A percentile compares a stretch with the other conserved stretches of the same genome.
Conservation (phyloP, 2,329 filamentous ascomycete genomes). For the Fusarium vanettenii region DNA sequence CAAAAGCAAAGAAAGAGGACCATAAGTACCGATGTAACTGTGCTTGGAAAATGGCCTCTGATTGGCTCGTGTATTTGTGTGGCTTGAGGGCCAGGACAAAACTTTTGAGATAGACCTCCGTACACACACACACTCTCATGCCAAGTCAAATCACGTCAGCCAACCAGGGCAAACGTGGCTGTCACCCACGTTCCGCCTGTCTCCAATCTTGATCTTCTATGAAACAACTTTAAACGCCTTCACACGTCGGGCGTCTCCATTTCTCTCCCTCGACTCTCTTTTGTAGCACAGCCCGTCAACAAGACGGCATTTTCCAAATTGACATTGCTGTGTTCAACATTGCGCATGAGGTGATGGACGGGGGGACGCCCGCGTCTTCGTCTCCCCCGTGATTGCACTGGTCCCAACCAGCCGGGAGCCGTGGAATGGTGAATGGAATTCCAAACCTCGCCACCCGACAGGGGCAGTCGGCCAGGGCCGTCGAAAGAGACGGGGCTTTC, state of each 20-base stretch:
- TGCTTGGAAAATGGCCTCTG: too few relatives aligned
- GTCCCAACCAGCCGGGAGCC: constrained; percentile 28
- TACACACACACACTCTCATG: constrained; percentile 1
- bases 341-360: not conserved
- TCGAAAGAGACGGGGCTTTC: constrained; percentile 4
- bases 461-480: constrained; percentile 17
- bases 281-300: not conserved
- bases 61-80: too few relatives aligned
- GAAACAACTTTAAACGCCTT: not conserved
- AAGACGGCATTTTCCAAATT: not conserved
- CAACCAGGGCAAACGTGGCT: constrained; percentile 12
- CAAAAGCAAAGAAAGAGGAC: too few relatives aligned
- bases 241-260: not conserved
- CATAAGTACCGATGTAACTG: too few relatives aligned
- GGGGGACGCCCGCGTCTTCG: not conserved
- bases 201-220: not conserved
- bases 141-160: constrained; percentile 32
- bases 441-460: constrained; percentile 27
- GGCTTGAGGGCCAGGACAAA: too few relatives aligned
- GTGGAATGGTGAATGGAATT: constrained; percentile 37
- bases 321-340: not conserved
- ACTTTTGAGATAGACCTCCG: too few relatives aligned
- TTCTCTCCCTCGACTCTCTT: not conserved
- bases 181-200: constrained; percentile 3
- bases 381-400: constrained; percentile 9